Evolutionary conservation across 352 stramenopile species (phyloP), one percentile per base, ranked within the genome.

Genomic region (Pythium phragmiticola): DNA sequence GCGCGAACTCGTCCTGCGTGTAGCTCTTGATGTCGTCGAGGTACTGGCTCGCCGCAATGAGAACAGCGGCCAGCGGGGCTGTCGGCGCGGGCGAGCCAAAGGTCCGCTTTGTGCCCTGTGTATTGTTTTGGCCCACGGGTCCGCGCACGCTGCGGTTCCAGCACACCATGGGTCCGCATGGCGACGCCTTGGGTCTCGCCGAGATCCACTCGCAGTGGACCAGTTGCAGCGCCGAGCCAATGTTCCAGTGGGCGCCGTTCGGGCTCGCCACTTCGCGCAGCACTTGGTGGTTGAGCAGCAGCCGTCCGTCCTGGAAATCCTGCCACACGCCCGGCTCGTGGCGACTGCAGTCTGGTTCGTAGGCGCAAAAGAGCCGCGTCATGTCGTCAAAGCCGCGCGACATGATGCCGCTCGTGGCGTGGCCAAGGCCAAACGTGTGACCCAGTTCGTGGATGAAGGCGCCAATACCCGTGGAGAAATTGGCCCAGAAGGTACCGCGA

Each of bases 371-470:
- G 23, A 90, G 46, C 7, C 68, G 74, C 51, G 89, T 89, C 77
- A 90, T 83, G 34, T 92, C 81, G 47, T 90, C 79, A 69, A 92
- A 92, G 11, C 83, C 83, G 28, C 79, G 72, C 16, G 70, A 72
- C 81, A 90, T 90, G 60, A 90, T 87, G 8, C 81, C 81, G 26
- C 68, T 81, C 6, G 69, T 71, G 0, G 79, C 55, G 45, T 89
- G 81, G 1, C 77, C 76, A n/a, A 90, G 74, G 0, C 81, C 76
- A 33, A 90, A 76, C 2, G 76, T 88, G 45, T 89, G 77, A 2
- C 81, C 81, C 21, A 89, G 65, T 30, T 90, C 81, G 47, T 90
- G 81, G 36, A 88, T 61, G 57, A 89, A 84, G 12, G 79, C 79
- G 16, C 81, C 81, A 26, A 90, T 77, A 12, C 79, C 79, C 21